Base-by-base conservation (phyloP, 768 basidiomycete genomes). In the Pleurotus tuber-regium region DNA sequence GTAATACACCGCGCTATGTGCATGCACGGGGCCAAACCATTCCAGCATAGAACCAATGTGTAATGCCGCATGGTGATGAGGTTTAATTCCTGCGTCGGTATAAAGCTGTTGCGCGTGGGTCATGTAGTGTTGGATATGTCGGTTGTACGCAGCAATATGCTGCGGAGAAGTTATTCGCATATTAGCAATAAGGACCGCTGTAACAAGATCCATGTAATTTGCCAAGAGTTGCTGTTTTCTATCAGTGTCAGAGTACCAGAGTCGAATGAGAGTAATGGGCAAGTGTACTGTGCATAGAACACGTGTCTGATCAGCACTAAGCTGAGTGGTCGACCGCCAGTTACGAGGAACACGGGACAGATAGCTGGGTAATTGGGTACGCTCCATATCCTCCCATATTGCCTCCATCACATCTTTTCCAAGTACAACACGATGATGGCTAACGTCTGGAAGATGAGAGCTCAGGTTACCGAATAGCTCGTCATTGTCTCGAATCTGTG, bases 301-400 rank as follows among this genome's bases (percentile, higher is more conserved):
- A 2, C 56, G 50, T 66, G 66, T 67, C 14, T 63, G 55, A 43
- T 67, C 56, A 11, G 66, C 67, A 29, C 59, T 68, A 4, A 72
- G 61, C 2, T 53, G 21, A 23, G 42, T n/a, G 0, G 70, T 70
- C n/a, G 35, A 16, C 21, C n/a, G 21, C 63, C 69, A 66, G 35
- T 69, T 60, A 0, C 19, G 49, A 3, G 71, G 71, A 1, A 62
- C 66, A 5, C 50, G 50, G 1, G 51, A 56, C 2, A 72, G 54
- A 69, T 70, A 72, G 0, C 57, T 59, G 0, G 67, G 71, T 2
- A 69, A 55, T 25, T 43, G 43, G 0, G 65, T 68, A 4, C 28
- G 48, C 2, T 21, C 28, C 63, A 69, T 71, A 55, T 70, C 66
- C 3, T 14, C 30, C 61, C 67, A 67, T 5, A 69, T 40, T 0